Percentiles rank a stretch among this genome's conserved stretches.
These are phyloP conservation scores for Monosporascus sp. DNA, from an alignment of 2,329 filamentous ascomycete species.

Conservation along the genomic window DNA sequence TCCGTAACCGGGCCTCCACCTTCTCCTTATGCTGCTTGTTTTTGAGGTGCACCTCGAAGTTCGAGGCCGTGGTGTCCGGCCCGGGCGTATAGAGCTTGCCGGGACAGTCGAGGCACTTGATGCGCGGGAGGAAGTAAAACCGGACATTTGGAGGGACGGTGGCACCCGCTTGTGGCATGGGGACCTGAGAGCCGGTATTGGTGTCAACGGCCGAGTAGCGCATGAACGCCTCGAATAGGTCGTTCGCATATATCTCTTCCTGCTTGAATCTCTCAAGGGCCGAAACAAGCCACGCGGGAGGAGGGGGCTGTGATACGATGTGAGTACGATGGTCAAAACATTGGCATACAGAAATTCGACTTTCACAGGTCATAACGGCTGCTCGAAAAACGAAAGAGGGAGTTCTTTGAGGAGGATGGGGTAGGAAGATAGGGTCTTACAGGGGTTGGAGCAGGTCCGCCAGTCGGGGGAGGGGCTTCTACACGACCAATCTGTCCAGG, in stretches of 20 bases:
- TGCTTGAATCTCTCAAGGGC: slow-evolving; percentile 67
- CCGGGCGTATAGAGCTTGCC: slow-evolving; percentile 92
- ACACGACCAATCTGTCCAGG: slow-evolving; percentile 59
- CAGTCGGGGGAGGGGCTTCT: slow-evolving; percentile 59
- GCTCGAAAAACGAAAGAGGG: slow-evolving; percentile 26
- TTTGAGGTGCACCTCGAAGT: slow-evolving; percentile 89
- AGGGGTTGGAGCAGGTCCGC: slow-evolving; percentile 48
- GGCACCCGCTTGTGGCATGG: slow-evolving; percentile 40
- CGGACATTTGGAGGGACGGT: slow-evolving; percentile 59
- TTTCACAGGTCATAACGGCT: slow-evolving; percentile 25
- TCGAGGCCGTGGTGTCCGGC: slow-evolving; percentile 75
- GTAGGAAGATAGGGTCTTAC: slow-evolving; percentile 45
- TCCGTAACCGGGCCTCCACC: slow-evolving; percentile 41
- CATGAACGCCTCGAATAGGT: slow-evolving; percentile 87
- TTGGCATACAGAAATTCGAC: slow-evolving; percentile 6
- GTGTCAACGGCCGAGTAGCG: slow-evolving; percentile 78
- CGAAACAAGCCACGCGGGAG: slow-evolving; percentile 76
- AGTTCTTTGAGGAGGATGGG: slow-evolving; percentile 11
- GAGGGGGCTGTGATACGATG: slow-evolving; percentile 57
- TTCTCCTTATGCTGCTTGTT: slow-evolving; percentile 74
- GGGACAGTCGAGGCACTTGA: slow-evolving; percentile 86
- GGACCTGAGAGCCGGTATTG: slow-evolving; percentile 59
- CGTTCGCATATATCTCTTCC: slow-evolving; percentile 61
- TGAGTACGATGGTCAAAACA: slow-evolving; percentile 17
- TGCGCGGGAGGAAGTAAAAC: slow-evolving; percentile 81